Evolutionary conservation across 352 stramenopile species (phyloP).

Genomic region (Globisporangium carolinianum): DNA sequence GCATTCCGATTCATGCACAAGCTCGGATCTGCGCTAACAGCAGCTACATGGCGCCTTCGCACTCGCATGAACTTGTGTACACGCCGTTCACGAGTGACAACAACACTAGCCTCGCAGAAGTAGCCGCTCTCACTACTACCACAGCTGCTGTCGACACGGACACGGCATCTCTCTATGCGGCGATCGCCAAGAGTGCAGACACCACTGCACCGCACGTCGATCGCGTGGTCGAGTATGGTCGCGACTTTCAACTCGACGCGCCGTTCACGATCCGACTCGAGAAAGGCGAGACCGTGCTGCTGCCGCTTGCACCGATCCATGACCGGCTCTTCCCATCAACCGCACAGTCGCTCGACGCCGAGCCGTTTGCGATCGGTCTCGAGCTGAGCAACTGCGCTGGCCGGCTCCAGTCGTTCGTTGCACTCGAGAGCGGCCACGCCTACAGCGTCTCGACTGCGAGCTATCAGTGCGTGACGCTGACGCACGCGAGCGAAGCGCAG

Average conservation of each 20-base stretch:
- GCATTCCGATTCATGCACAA: no score
- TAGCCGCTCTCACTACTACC: no score
- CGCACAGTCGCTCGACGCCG: not conserved
- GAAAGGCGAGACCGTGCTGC: constrained; percentile 18
- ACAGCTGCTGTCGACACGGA: no score
- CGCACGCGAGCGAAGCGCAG: constrained; percentile 3
- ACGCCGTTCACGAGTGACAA: no score
- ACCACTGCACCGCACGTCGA: constrained; percentile 6
- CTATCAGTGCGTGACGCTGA: constrained; percentile 30
- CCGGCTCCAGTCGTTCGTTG: constrained; percentile 18
- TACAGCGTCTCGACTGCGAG: constrained; percentile 18
- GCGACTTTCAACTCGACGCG: constrained; percentile 20
- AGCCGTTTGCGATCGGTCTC: constrained; percentile 17
- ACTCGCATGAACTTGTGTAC: no score
- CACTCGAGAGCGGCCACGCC: constrained; percentile 8
- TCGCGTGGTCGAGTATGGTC: constrained; percentile 16
- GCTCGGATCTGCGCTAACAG: no score
- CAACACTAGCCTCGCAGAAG: no score
- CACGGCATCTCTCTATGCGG: no score
- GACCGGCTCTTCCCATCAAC: constrained; percentile 12
- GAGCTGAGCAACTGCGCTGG: constrained; percentile 25
- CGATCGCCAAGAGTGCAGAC: no score
- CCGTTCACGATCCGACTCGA: constrained; percentile 20
- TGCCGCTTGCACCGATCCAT: constrained; percentile 23
- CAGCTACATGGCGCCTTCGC: no score